Evolutionary conservation across 1,284 basidiomycete species (phyloP).

Genomic region (Phellopilus nigrolimitatus): DNA sequence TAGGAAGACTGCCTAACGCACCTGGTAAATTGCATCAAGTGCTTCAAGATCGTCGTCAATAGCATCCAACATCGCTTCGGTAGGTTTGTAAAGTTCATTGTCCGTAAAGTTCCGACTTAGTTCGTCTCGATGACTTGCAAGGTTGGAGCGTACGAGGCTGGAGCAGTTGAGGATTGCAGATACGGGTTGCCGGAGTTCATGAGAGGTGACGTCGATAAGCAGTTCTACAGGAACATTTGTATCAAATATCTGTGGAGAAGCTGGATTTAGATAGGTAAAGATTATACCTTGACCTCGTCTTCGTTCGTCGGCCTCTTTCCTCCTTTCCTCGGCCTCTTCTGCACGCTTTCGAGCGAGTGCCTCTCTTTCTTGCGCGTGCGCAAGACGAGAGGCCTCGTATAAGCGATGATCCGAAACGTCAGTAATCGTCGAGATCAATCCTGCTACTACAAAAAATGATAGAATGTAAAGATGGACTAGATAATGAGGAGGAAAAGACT

Average conservation of each 20-base stretch:
- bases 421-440: conserved; percentile 20
- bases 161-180: conserved; percentile 28
- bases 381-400: conserved; percentile 24
- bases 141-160: conserved; percentile 25
- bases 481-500: neutral
- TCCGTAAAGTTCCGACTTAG: conserved; percentile 23
- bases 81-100: conserved; percentile 27
- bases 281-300: conserved; percentile 26
- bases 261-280: neutral
- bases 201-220: conserved; percentile 28
- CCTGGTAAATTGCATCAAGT: conserved; percentile 28
- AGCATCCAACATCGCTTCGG: conserved; percentile 28
- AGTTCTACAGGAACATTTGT: conserved; percentile 21
- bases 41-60: conserved; percentile 34
- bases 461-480: neutral
- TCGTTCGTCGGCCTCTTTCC: conserved; percentile 26
- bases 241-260: neutral
- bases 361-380: conserved; percentile 26
- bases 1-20: neutral
- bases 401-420: conserved; percentile 28
- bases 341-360: conserved; percentile 25
- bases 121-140: conserved; percentile 25
- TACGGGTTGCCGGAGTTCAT: conserved; percentile 29
- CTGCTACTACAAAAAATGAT: conserved; percentile 1
- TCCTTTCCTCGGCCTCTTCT: conserved; percentile 25